Evolutionary conservation across 1,284 basidiomycete genomes (phyloP).

Genomic region (Cutaneotrichosporon sp.): DNA sequence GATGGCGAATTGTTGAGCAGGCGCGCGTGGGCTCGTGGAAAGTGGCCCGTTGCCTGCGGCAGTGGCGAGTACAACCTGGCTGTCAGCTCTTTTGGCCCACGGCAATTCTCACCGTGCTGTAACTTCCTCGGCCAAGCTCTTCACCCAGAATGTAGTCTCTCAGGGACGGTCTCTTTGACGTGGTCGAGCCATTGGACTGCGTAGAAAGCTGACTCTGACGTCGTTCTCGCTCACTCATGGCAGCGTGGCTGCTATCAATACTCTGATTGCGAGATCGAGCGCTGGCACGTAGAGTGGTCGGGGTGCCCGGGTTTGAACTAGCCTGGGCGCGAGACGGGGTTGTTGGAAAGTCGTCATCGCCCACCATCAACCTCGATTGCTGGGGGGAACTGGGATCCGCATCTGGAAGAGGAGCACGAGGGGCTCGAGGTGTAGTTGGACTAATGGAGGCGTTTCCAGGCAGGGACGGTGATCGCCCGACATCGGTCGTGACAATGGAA

Average conservation of each 20-base stretch:
- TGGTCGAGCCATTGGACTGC: constrained; percentile 15
- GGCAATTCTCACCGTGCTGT: constrained; percentile 39
- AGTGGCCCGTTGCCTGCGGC: background rate
- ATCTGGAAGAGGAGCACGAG: constrained; percentile 2
- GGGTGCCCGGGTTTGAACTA: background rate
- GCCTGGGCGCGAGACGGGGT: background rate
- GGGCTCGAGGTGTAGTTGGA: constrained; percentile 8
- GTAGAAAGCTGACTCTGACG: constrained; percentile 33
- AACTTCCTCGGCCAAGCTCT: constrained; percentile 47
- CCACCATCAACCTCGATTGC: background rate
- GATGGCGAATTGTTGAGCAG: constrained; percentile 46
- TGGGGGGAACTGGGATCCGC: constrained; percentile 3
- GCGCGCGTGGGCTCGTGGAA: background rate
- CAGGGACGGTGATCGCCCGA: constrained; percentile 9
- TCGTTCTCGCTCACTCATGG: constrained; percentile 26
- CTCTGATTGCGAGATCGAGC: constrained; percentile 1
- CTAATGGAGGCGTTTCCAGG: constrained; percentile 7
- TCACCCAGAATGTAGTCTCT: constrained; percentile 45
- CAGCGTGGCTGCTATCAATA: background rate
- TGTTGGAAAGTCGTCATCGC: constrained; percentile 4
- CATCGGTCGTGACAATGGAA: background rate
- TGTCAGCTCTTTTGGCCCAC: background rate
- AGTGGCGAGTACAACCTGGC: constrained; percentile 5
- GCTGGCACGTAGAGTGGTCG: background rate
- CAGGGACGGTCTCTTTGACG: constrained; percentile 24